Evolutionary conservation across 2,329 filamentous ascomycete genomes (phyloP).

Genomic region (Aspergillus luchuensis): DNA sequence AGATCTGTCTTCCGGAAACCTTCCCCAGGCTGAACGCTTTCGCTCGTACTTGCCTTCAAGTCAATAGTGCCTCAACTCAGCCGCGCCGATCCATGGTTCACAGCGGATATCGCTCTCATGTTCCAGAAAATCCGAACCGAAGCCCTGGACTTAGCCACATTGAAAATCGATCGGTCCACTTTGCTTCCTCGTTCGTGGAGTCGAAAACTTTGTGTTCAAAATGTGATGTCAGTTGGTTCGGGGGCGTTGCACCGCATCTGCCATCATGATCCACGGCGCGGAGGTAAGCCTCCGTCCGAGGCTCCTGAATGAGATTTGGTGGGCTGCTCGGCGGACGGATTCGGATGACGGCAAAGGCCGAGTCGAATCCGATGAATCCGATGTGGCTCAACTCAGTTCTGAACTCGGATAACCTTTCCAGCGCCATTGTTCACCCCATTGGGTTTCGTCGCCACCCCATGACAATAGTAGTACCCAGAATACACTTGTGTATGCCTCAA

Average conservation of each 20-base stretch:
- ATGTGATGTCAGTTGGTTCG: not conserved
- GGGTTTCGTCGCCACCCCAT: no score
- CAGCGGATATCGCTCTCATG: constrained; percentile 13
- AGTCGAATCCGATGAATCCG: not conserved
- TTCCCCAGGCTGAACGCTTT: not conserved
- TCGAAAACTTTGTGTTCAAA: not conserved
- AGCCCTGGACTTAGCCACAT: constrained; percentile 12
- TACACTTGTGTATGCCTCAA: no score
- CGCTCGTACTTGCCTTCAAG: not conserved
- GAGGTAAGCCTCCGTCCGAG: not conserved
- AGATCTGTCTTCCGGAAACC: constrained; percentile 1
- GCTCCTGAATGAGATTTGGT: not conserved
- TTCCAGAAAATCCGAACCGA: constrained; percentile 15
- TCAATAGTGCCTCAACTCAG: not conserved
- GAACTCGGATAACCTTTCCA: no score
- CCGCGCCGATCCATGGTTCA: constrained; percentile 19
- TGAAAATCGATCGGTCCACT: constrained; percentile 20
- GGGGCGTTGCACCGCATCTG: constrained; percentile 1
- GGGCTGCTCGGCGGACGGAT: not conserved
- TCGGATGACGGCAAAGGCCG: not conserved
- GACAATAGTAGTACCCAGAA: no score
- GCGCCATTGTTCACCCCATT: no score
- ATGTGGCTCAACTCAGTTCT: not conserved
- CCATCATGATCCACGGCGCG: not conserved
- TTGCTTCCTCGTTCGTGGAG: not conserved